Conservation (phyloP, 169 alveolate genomes). For the Cyclospora cayetanensis region DNA sequence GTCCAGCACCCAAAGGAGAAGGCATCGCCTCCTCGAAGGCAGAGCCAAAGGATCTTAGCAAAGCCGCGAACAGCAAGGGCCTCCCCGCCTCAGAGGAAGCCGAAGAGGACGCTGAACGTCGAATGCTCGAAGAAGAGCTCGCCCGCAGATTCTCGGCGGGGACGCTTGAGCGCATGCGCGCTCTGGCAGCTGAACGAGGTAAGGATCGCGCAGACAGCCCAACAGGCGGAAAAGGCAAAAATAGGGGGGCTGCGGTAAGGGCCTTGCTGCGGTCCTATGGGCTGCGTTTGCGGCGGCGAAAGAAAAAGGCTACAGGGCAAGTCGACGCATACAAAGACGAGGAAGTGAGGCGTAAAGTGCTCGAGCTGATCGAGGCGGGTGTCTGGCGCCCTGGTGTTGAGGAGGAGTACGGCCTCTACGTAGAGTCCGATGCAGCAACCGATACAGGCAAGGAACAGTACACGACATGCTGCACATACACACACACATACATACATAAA, state of each 20-base stretch:
- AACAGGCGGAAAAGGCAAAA: background rate
- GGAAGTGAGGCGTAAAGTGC: background rate
- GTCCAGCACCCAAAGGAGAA: too few species aligned
- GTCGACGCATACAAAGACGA: background rate
- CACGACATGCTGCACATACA: too few species aligned
- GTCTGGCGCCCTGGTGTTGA: background rate
- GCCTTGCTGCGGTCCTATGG: background rate
- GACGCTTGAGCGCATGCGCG: too few species aligned
- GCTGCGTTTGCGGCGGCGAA: background rate
- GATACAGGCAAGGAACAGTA: background rate
- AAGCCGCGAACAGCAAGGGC: background rate
- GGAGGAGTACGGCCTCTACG: background rate
- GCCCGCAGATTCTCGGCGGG: too few species aligned
- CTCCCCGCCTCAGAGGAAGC: background rate
- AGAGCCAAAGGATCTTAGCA: background rate
- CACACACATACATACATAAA: too few species aligned
- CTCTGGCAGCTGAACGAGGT: background rate
- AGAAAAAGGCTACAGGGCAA: background rate
- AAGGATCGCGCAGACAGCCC: background rate
- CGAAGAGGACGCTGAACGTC: background rate
- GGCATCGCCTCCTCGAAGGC: background rate
- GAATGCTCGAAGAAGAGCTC: too few species aligned
- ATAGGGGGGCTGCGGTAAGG: background rate
- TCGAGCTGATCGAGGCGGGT: background rate
- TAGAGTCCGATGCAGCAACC: background rate